Evolutionary conservation across 2,329 filamentous ascomycete species (phyloP), one percentile per base, ranked within the genome.

Genomic region (Exophiala calicioides): DNA sequence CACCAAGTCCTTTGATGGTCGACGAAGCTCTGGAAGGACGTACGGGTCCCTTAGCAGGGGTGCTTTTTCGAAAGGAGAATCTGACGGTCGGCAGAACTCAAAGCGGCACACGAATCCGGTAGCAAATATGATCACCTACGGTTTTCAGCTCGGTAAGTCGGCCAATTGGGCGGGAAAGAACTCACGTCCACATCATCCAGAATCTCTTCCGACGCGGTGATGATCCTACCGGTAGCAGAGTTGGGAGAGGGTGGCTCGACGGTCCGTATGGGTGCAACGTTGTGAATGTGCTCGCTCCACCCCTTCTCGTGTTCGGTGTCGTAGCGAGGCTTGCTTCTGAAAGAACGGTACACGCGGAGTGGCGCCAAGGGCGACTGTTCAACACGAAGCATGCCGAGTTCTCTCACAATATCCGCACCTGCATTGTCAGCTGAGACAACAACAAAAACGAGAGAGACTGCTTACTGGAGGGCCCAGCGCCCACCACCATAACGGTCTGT

Each of bases 141-240:
- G 7, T 9, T 26, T 12, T 44, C 42, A 44, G 32, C 32, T 41
- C 24, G 8, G 26, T 4, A 12, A 26, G 4, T 4, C 15, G 36
- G 5, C n/a, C n/a, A 34, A 5, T 4, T 29, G 36, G 3, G 21
- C 8, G 5, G 41, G 39, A 23, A 42, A 35, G 19, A 6, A 30
- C 42, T 45, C 24, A 45, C 42, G 42, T 45, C 42, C 13, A 45
- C 33, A 31, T 45, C 42, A 24, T 45, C 32, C 13, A 45, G 34
- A 23, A 38, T 13, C 13, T 45, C 42, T 30, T 13, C 33, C 26
- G 33, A 38, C 3, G 16, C n/a, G 8, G 42, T 45, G 42, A 38
- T 38, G n/a, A 45, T 38, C 9, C 32, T 38, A 8, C 42, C 42
- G 19, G 20, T 45, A 34, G 18, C 26, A 23, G 42, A 45, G n/a